Conservation (phyloP, 805 yeast species). For the Hanseniaspora nectarophila region DNA sequence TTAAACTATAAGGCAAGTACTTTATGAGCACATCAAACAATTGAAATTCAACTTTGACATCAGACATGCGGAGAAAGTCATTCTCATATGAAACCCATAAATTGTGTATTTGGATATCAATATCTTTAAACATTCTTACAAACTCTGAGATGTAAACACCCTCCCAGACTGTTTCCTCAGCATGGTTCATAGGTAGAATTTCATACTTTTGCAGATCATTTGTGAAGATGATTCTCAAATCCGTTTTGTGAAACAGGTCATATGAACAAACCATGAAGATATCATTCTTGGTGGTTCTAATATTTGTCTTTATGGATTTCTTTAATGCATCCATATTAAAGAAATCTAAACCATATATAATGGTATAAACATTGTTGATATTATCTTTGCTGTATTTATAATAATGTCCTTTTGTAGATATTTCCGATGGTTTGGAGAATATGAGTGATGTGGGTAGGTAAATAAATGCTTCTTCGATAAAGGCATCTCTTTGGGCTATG, state of each 20-base stretch:
- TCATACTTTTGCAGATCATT: background rate
- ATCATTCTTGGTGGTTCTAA: background rate
- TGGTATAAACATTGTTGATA: background rate
- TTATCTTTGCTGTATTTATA: background rate
- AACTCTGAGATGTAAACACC: slow-evolving; percentile 3
- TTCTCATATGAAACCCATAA: background rate
- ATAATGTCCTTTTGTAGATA: background rate
- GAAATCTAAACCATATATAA: slow-evolving; percentile 33
- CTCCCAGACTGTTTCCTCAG: background rate
- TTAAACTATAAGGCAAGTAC: background rate
- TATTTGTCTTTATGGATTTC: background rate
- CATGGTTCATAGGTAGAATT: background rate
- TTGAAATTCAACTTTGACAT: background rate
- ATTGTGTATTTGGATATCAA: too few species aligned
- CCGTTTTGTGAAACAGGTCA: background rate
- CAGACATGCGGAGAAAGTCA: background rate
- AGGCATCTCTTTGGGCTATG: background rate
- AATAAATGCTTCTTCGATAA: background rate
- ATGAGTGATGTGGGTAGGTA: background rate
- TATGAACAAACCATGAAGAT: background rate
- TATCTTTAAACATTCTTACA: background rate
- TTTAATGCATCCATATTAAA: slow-evolving; percentile 4
- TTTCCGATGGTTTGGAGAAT: background rate
- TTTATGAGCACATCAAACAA: background rate
- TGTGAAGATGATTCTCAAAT: background rate